Evolutionary conservation across 2,329 filamentous ascomycete genomes (phyloP), one percentile per base, ranked within the genome.

Genomic region (Pleochaeta shiraiana): DNA sequence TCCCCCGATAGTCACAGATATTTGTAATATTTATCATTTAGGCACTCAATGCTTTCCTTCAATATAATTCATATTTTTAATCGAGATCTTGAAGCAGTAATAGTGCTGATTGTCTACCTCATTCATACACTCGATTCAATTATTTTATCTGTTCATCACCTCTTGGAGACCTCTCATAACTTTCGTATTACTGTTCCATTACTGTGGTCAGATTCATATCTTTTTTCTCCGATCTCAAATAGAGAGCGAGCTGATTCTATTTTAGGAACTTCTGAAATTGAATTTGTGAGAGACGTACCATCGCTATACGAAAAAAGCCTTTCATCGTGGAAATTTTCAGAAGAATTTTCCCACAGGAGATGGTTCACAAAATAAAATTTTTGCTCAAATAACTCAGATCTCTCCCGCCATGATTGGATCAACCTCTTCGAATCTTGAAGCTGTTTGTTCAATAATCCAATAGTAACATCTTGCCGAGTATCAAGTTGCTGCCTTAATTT

Each of bases 331-430:
- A 31, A 59, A 31, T 59, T 59, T 12, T 6, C 9, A 3, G 28
- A 34, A 21, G 21, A 24, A n/a, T 24, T 53, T 53, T 53, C 45
- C 4, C 14, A 34, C 9, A 59, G 33, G 19, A 24, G 11, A 21
- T 31, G 53, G n/a, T 33, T 12, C 19, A 34, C 12, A 7, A 21
- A 59, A 59, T 34, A 21, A 28, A 34, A 33, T 4, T 7, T 33
- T 21, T 73, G 76, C 73, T 86, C 82, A 0, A 82, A 81, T 3
- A 76, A 74, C 68, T 82, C 77, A 0, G 83, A 83, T 34, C 81
- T 75, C 34, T 75, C 76, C 67, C 75, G 79, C 83, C 83, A 86
- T 66, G 73, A 75, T 33, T 73, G 69, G 37, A 74, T 70, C 59
- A 81, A 78, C 37, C 73, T 71, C 63, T 75, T 76, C 3, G 75